Percentiles rank a stretch among this genome's conserved stretches.
Conservation (phyloP, 116 monocot species). For the Phalaenopsis hybrid region DNA sequence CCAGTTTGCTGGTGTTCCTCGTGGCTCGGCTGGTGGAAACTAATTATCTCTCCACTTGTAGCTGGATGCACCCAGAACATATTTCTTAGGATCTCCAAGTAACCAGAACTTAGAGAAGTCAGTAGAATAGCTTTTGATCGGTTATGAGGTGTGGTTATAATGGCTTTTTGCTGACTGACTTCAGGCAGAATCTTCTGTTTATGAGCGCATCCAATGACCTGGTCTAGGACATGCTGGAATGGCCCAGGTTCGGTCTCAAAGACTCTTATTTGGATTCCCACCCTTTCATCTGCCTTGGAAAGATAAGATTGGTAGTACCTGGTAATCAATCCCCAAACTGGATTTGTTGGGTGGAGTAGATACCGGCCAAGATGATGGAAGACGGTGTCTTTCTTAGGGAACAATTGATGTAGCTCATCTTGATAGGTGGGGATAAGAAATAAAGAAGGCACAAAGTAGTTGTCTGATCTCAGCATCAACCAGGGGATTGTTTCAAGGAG, state of each 20-base stretch:
- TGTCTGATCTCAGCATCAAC: conserved; percentile 36
- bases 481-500: conserved; percentile 25
- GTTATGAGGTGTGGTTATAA: not conserved
- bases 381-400: conserved; percentile 38
- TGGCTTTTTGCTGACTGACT: conserved; percentile 6
- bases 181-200: conserved; percentile 26
- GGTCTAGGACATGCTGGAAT: conserved; percentile 35
- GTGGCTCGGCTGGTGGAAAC: conserved; percentile 37
- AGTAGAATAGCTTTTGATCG: conserved; percentile 32
- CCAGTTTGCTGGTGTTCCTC: conserved; percentile 35
- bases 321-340: conserved; percentile 43
- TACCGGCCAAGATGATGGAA: conserved; percentile 47
- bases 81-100: conserved; percentile 25
- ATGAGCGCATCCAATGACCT: conserved; percentile 26
- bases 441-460: conserved; percentile 42
- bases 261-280: conserved; percentile 41
- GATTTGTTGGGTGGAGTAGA: conserved; percentile 40
- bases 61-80: conserved; percentile 39
- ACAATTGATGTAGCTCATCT: conserved; percentile 30
- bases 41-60: conserved; percentile 26
- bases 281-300: conserved; percentile 24
- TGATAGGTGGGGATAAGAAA: conserved; percentile 38
- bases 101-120: conserved; percentile 38
- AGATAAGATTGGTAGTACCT: conserved; percentile 42
- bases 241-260: conserved; percentile 27